Conservation (phyloP, 495 filamentous ascomycete genomes). For the Lophium mytilinum region DNA sequence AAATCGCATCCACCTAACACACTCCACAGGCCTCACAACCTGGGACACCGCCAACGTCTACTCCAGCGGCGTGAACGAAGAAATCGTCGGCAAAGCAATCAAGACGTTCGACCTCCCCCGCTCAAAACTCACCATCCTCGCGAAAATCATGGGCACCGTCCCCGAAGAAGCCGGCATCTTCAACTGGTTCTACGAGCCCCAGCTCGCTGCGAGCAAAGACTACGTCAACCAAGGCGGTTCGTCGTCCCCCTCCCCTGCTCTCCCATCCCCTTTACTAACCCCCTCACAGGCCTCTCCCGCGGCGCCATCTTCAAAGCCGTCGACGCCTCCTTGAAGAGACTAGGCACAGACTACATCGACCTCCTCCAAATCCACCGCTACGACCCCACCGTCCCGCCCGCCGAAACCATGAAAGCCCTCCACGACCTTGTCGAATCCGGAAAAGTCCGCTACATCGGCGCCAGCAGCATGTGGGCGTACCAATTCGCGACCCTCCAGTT, state of each 20-base stretch:
- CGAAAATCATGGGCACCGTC: constrained; percentile 37
- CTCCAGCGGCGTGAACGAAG: constrained; percentile 38
- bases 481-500: constrained; percentile 48
- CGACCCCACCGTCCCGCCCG: constrained; percentile 46
- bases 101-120: constrained; percentile 40
- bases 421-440: constrained; percentile 49
- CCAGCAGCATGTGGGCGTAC: constrained; percentile 44
- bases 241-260: neutral
- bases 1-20: neutral
- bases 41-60: constrained; percentile 42
- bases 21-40: constrained; percentile 4
- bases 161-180: constrained; percentile 29
- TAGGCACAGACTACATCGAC: constrained; percentile 62
- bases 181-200: constrained; percentile 21
- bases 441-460: constrained; percentile 44
- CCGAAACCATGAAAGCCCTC: constrained; percentile 62
- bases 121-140: constrained; percentile 39
- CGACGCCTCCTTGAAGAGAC: constrained; percentile 52
- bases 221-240: constrained; percentile 36
- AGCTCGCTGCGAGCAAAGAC: constrained; percentile 33
- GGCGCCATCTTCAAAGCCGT: constrained; percentile 56
- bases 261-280: neutral
- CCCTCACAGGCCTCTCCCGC: constrained; percentile 15
- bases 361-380: constrained; percentile 65
- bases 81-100: constrained; percentile 41